Evolutionary conservation across 768 basidiomycete genomes (phyloP).

Genomic region (Hypholoma fasciculare): DNA sequence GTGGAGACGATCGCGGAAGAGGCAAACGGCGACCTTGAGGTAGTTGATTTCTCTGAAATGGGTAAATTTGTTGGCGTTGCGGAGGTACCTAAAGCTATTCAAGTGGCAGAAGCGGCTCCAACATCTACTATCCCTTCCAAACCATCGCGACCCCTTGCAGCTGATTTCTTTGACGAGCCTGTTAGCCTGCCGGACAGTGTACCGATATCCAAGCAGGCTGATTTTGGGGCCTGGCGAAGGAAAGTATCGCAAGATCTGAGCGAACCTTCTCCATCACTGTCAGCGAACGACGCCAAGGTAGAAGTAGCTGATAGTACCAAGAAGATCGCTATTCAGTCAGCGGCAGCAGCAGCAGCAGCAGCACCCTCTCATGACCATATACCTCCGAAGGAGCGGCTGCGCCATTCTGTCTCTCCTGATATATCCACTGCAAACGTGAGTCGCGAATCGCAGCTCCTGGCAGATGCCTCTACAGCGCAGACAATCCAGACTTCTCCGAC

Average conservation of each 20-base stretch:
- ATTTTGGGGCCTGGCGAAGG: constrained; percentile 47
- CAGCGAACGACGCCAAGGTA: constrained; percentile 8
- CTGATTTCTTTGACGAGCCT: constrained; percentile 71
- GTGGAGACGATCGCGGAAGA: constrained; percentile 45
- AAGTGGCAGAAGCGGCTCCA: constrained; percentile 17
- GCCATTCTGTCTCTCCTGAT: not conserved
- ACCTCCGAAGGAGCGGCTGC: constrained; percentile 8
- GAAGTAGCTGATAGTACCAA: constrained; percentile 15
- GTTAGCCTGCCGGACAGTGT: constrained; percentile 12
- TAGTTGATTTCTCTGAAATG: constrained; percentile 81
- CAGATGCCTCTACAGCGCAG: constrained; percentile 16
- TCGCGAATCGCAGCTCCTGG: constrained; percentile 19
- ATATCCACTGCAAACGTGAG: constrained; percentile 14
- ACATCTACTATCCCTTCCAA: constrained; percentile 20
- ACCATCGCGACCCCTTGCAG: constrained; percentile 54
- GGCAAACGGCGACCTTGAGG: constrained; percentile 65
- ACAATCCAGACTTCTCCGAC: constrained; percentile 24
- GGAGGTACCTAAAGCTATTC: constrained; percentile 17
- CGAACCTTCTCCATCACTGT: constrained; percentile 2
- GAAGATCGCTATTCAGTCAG: constrained; percentile 12
- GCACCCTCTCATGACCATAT: not conserved
- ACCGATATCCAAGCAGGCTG: constrained; percentile 28
- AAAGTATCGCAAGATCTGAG: constrained; percentile 24
- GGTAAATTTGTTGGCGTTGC: constrained; percentile 61
- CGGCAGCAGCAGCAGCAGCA: not conserved